A percentile compares a stretch with the other conserved stretches of the same genome.
These are phyloP conservation scores for Pouteria glomerata DNA, from an alignment of 148 eudicot species.

Conservation along the genomic window DNA sequence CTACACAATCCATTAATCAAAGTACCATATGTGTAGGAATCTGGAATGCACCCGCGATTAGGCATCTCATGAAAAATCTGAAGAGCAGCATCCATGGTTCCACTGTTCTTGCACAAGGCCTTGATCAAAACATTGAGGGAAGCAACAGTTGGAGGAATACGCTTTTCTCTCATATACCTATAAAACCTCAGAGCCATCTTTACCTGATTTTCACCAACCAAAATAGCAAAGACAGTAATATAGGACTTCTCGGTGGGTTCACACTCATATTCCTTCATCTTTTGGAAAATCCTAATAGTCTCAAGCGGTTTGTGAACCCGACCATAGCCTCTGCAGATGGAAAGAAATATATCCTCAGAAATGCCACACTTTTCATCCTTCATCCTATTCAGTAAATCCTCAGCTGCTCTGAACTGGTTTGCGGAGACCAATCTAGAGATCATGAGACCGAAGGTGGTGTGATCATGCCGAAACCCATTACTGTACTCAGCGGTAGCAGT, in stretches of 20 bases:
- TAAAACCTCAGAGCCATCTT: constrained; percentile 68
- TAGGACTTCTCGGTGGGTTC: constrained; percentile 54
- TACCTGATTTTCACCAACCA: constrained; percentile 77
- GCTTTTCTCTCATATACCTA: constrained; percentile 62
- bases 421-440: constrained; percentile 63
- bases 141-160: constrained; percentile 63
- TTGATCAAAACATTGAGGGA: constrained; percentile 83
- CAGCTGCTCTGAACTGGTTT: constrained; percentile 69
- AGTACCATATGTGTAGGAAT: constrained; percentile 88
- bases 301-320: constrained; percentile 87
- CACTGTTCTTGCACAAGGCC: constrained; percentile 73
- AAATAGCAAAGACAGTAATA: constrained; percentile 64
- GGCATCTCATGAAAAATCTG: constrained; percentile 82
- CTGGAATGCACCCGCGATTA: constrained; percentile 61
- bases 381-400: constrained; percentile 74
- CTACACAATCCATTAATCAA: constrained; percentile 79
- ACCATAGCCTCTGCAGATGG: constrained; percentile 75
- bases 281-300: constrained; percentile 59
- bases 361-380: constrained; percentile 64
- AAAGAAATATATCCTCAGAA: constrained; percentile 53
- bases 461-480: constrained; percentile 76
- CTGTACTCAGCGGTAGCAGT: constrained; percentile 75
- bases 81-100: constrained; percentile 64
- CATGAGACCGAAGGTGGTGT: constrained; percentile 59
- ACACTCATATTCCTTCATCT: constrained; percentile 60